Base-by-base conservation (phyloP, 2,329 filamentous ascomycete genomes). In the Polychaeton citri region DNA sequence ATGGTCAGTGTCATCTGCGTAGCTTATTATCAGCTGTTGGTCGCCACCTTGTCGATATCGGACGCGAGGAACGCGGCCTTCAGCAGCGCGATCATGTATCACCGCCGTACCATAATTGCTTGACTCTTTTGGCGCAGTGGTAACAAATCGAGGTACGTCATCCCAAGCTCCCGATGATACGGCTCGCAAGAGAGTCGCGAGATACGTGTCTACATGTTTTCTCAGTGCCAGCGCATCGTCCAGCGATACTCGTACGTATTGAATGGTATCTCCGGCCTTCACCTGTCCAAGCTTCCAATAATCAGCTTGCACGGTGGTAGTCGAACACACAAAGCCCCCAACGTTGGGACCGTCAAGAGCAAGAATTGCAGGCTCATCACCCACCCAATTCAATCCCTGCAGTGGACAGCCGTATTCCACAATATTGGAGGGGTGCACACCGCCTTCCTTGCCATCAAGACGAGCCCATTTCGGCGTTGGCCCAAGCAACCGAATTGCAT, bases 221-320 rank as follows among this genome's bases (percentile, higher is more conserved):
- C 65, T 58, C 31, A 64, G 52, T 24, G 55, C 54, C 1, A 74
- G 49, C 0, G 72, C 71, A 42, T 68, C 63, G 15, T 67, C 58
- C n/a, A 74, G 54, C 3, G 69, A 66, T 2, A 72, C 64, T 2
- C 63, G 59, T 30, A 59, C 57, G 41, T 70, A 72, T 30, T 60
- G 61, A 30, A 77, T 42, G 2, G 59, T 68, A 45, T 75, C 68
- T 3, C 74, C 74, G 2, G 74, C 66, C 41, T 71, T 72, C 19
- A 78, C 54, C 48, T 79, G 74, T 0, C 74, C 74, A 8, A 79
- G 47, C 45, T 75, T 73, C 72, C 72, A 77, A 46, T 68, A 63
- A 34, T 76, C 72, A 2, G 65, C 72, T 39, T 65, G 66, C 19
- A 74, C 62, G 9, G 75, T 61, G 0, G 72, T 77, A 2, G 67